A percentile compares a stretch with the other conserved stretches of the same genome.
These are phyloP conservation scores for Diplodia corticola DNA, from an alignment of 2,329 filamentous ascomycete species.

Conservation along the genomic window DNA sequence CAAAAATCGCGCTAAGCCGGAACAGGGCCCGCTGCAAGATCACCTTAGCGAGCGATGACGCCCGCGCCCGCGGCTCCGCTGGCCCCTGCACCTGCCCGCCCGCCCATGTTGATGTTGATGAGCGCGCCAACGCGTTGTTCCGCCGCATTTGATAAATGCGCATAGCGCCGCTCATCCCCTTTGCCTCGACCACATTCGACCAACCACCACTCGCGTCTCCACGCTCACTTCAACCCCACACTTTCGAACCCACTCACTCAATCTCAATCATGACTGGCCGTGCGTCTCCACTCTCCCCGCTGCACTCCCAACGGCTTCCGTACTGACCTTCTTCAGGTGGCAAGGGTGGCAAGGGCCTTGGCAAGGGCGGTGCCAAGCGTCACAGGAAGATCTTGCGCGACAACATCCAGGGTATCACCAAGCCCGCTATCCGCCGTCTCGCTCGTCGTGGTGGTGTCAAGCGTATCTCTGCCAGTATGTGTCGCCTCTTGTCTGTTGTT, in stretches of 20 bases:
- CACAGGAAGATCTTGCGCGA: slow-evolving; percentile 57
- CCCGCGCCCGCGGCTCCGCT: not conserved
- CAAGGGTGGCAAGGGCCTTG: slow-evolving; percentile 57
- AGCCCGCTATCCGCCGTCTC: slow-evolving; percentile 57
- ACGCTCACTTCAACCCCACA: slow-evolving; percentile 6
- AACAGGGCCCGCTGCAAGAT: slow-evolving; percentile 12
- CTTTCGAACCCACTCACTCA: slow-evolving; percentile 5
- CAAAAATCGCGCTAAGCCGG: slow-evolving; percentile 11
- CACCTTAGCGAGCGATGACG: slow-evolving; percentile 14
- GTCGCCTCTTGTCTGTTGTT: not conserved
- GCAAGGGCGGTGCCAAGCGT: slow-evolving; percentile 57
- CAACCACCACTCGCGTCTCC: slow-evolving; percentile 16
- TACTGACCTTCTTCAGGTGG: slow-evolving; percentile 46
- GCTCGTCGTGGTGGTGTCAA: slow-evolving; percentile 56
- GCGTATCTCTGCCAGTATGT: slow-evolving; percentile 54
- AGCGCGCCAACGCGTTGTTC: slow-evolving; percentile 19
- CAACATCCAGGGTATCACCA: slow-evolving; percentile 58
- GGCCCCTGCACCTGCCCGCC: not conserved
- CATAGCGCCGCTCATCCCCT: not conserved
- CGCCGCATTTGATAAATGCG: slow-evolving; percentile 22
- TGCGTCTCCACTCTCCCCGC: slow-evolving; percentile 34
- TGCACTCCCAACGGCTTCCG: slow-evolving; percentile 19
- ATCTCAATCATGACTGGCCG: slow-evolving; percentile 44
- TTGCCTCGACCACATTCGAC: not conserved
- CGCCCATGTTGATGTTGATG: slow-evolving; percentile 11